Evolutionary conservation across 768 basidiomycete genomes (phyloP), one percentile per base, ranked within the genome.

Genomic region (Collybiopsis confluens): DNA sequence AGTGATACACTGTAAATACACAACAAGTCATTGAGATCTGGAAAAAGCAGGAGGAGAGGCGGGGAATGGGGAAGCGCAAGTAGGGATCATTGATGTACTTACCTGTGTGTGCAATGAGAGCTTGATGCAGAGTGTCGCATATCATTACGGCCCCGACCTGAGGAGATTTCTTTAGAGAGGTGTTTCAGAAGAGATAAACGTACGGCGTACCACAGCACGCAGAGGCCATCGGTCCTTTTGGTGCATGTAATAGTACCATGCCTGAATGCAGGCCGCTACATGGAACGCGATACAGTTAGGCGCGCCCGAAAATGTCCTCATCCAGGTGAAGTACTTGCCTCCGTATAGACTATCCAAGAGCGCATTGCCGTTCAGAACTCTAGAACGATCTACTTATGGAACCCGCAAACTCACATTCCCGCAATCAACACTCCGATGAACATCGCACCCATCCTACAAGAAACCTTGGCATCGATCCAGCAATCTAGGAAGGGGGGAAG

Each of bases 61-160:
- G n/a, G 10, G n/a, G 8, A 52, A 11, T 13, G 2, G 28, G 15
- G 37, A 40, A 46, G 4, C 11, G 18, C 1, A 59, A n/a, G n/a
- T n/a, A n/a, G n/a, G n/a, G n/a, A n/a, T n/a, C n/a, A n/a, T n/a
- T n/a, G n/a, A n/a, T n/a, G n/a, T n/a, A n/a, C 68, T 47, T 59
- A 76, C 82, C 62, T 2, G 74, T 70, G 56, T 84, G 80, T 0
- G 77, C 73, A 53, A 85, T 80, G 24, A 83, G 61, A 1, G 47
- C 47, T 18, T 48, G 47, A 23, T 48, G 47, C 6, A 48, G n/a
- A 38, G 47, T 48, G 47, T 48, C 47, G 35, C 16, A 20, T 20
- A 48, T 37, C 35, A 48, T 48, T 11, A 48, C 47, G 15, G 35
- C 30, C 7, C 30, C 47, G 16, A 48, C 47, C 47, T 48, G 47